Conservation (phyloP, 2,329 filamentous ascomycete species). For the Cryphonectria japonica region DNA sequence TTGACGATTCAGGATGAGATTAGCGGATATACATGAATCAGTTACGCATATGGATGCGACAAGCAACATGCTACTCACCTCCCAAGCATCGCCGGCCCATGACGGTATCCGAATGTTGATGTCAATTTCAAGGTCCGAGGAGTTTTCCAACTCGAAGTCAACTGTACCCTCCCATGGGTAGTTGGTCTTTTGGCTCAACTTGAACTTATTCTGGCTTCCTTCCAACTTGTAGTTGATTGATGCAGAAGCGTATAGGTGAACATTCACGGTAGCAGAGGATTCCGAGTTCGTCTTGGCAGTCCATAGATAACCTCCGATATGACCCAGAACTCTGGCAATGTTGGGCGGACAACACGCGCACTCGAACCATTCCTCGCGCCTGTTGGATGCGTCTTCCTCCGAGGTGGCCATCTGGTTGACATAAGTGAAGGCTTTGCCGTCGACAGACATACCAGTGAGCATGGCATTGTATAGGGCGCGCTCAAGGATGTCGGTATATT, state of each 20-base stretch:
- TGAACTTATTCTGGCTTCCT: constrained; percentile 37
- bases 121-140: constrained; percentile 39
- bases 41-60: no score
- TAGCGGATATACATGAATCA: background rate
- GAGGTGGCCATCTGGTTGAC: constrained; percentile 63
- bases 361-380: constrained; percentile 60
- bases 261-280: constrained; percentile 42
- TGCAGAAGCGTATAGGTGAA: constrained; percentile 58
- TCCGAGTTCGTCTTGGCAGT: constrained; percentile 39
- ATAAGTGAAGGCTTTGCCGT: constrained; percentile 63
- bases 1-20: background rate
- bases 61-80: background rate
- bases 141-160: constrained; percentile 46
- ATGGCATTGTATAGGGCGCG: constrained; percentile 64
- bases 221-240: constrained; percentile 45
- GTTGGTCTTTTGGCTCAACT: constrained; percentile 52
- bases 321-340: constrained; percentile 57
- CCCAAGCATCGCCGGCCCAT: constrained; percentile 48
- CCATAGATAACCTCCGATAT: constrained; percentile 60
- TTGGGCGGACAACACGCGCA: constrained; percentile 65
- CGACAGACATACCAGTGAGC: constrained; percentile 58
- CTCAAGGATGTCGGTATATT: constrained; percentile 63
- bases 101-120: constrained; percentile 58
- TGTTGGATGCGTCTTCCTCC: constrained; percentile 49
- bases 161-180: constrained; percentile 62